phyloP scores from a whole-genome alignment of 2,329 filamentous ascomycete genomes.

The Lachnellula arida region DNA sequence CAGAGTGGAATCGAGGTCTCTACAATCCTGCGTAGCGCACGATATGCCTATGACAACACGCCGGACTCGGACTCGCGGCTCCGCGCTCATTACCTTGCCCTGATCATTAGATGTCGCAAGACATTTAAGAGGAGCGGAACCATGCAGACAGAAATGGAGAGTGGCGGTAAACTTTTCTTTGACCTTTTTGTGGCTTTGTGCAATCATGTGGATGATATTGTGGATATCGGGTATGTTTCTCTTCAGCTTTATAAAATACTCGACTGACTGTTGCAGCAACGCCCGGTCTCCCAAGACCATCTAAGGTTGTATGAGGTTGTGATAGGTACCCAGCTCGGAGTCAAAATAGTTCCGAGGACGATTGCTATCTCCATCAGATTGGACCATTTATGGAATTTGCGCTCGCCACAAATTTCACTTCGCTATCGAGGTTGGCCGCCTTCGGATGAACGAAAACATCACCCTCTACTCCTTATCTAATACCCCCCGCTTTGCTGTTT shows the following conservation, averaged over 20 bases:
- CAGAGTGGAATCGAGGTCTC: slow-evolving; percentile 89
- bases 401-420: slow-evolving; percentile 33
- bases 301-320: slow-evolving; percentile 36
- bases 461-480: slow-evolving; percentile 36
- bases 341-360: slow-evolving; percentile 30
- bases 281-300: slow-evolving; percentile 50
- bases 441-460: slow-evolving; percentile 38
- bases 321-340: slow-evolving; percentile 29
- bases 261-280: slow-evolving; percentile 35
- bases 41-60: slow-evolving; percentile 84
- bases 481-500: slow-evolving; percentile 32
- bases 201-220: slow-evolving; percentile 77
- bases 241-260: not conserved
- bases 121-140: slow-evolving; percentile 93
- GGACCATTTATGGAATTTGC: slow-evolving; percentile 32
- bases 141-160: slow-evolving; percentile 93
- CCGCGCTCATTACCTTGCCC: slow-evolving; percentile 82
- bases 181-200: slow-evolving; percentile 90
- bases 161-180: slow-evolving; percentile 83
- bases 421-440: slow-evolving; percentile 43
- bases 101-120: slow-evolving; percentile 81
- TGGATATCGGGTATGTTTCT: slow-evolving; percentile 48
- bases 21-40: slow-evolving; percentile 81
- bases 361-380: slow-evolving; percentile 36
- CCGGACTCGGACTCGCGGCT: slow-evolving; percentile 88